A percentile compares a stretch with the other conserved stretches of the same genome.
phyloP scores from a whole-genome alignment of 179 eudicot species.

The Gypsophila paniculata region DNA sequence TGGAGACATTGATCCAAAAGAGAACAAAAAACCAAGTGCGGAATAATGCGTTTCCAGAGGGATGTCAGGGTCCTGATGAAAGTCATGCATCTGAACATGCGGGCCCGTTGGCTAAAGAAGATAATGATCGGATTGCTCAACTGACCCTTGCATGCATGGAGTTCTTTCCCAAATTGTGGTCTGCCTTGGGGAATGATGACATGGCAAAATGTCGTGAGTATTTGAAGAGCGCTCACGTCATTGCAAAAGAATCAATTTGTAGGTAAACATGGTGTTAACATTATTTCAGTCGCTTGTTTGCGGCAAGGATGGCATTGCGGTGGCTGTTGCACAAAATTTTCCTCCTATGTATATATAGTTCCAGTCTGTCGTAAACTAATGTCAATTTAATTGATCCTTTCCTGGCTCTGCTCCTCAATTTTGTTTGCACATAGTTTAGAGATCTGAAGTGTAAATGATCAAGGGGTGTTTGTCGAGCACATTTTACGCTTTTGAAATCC shows the following conservation, averaged over 20 bases:
- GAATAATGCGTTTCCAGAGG: conserved; percentile 14
- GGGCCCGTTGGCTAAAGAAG: conserved; percentile 16
- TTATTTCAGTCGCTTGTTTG: too few relatives aligned
- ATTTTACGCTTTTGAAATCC: not conserved
- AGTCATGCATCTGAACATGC: conserved; percentile 14
- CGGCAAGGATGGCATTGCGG: too few relatives aligned
- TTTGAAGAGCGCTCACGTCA: conserved; percentile 46
- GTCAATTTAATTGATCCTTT: not conserved
- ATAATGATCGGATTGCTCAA: conserved; percentile 21
- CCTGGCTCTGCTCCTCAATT: not conserved
- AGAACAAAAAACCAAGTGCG: conserved; percentile 30
- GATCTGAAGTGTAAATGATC: not conserved
- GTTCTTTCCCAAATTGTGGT: conserved; percentile 39
- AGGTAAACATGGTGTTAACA: conserved; percentile 10
- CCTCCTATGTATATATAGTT: not conserved
- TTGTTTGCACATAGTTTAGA: not conserved
- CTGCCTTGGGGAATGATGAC: conserved; percentile 37
- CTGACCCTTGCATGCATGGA: conserved; percentile 28
- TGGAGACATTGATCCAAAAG: conserved; percentile 50
- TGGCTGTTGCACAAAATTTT: not conserved
- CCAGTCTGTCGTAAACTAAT: not conserved
- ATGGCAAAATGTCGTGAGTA: conserved; percentile 27
- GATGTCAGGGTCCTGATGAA: conserved; percentile 14
- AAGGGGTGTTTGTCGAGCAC: not conserved
- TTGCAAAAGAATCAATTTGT: conserved; percentile 39